These are phyloP conservation scores for Sporothrix pallida DNA, from an alignment of 2,329 filamentous ascomycete species.

Conservation along the genomic window DNA sequence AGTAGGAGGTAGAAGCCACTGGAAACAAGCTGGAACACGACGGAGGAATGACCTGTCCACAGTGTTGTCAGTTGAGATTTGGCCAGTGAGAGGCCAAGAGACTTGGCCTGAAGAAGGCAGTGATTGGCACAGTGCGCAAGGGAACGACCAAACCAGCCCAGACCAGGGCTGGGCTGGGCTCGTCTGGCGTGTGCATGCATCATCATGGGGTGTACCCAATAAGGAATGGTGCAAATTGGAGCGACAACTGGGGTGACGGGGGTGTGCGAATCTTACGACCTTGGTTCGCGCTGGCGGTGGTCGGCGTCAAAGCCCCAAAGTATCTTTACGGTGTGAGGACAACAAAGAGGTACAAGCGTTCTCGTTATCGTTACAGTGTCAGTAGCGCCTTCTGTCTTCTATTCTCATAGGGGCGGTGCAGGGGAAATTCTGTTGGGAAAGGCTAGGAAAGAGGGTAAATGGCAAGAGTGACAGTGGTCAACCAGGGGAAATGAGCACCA, in stretches of 20 bases:
- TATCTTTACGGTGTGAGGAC: neutral
- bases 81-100: neutral
- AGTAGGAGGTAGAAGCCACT: conserved; percentile 33
- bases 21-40: conserved; percentile 32
- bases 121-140: conserved; percentile 34
- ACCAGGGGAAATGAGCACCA: conserved; percentile 30
- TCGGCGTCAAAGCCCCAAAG: conserved; percentile 24
- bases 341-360: neutral
- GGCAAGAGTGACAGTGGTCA: neutral
- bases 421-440: conserved; percentile 12
- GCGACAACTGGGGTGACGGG: conserved; percentile 20
- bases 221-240: conserved; percentile 33
- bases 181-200: conserved; percentile 32
- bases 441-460: conserved; percentile 1
- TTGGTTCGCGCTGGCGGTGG: neutral
- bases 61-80: neutral
- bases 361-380: neutral
- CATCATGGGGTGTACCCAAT: conserved; percentile 37
- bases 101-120: conserved; percentile 28
- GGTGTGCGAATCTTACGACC: conserved; percentile 12
- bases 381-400: neutral
- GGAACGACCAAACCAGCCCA: conserved; percentile 14
- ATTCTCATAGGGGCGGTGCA: conserved; percentile 21
- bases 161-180: conserved; percentile 32
- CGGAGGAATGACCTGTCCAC: conserved; percentile 23